Base-by-base conservation (phyloP, 352 stramenopile genomes). In the Aphanomyces astaci region DNA sequence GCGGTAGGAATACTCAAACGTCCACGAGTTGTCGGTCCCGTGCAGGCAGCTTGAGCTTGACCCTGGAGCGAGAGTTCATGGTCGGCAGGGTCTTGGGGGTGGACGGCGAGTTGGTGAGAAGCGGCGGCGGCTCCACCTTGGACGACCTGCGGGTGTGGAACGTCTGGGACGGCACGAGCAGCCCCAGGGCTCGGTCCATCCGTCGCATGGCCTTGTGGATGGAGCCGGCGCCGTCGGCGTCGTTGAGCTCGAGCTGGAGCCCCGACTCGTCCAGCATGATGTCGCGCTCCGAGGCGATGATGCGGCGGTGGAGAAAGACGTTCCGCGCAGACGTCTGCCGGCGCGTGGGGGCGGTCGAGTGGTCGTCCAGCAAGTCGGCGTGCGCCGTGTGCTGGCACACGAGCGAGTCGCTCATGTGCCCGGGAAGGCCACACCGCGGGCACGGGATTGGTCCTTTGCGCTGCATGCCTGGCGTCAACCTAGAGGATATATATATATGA, bases 361-460 rank as follows among this genome's bases (percentile, higher is more conserved):
- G 9, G 54, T 1, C 54, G 25, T 27, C 27, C 15, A 64, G 7
- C n/a, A 19, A 13, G 48, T 31, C 22, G 48, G 7, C 27, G 15
- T 64, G 3, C 27, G 73, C 65, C 0, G 66, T 69, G 0, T 71
- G 71, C 7, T 80, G 71, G 56, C 81, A 86, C 7, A 78, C 67
- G 3, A 73, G 69, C 9, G 81, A 84, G 10, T 78, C 82, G 5
- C 78, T 85, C 9, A 74, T 70, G 31, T 89, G 81, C 0, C 81
- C 79, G 7, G 76, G 71, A 73, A 77, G 81, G 19, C 81, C 81
- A 33, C 81, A 89, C 1, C 81, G 76, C 9, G 79, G 84, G 39
- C 79, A 89, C 25, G 72, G 71, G 19, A 89, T 66, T 54, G 78
- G 74, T 17, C 78, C 81, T 31, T 79, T 76, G 51, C 75, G 75